Conservation (phyloP, 768 basidiomycete species). For the Zangia roseola region DNA sequence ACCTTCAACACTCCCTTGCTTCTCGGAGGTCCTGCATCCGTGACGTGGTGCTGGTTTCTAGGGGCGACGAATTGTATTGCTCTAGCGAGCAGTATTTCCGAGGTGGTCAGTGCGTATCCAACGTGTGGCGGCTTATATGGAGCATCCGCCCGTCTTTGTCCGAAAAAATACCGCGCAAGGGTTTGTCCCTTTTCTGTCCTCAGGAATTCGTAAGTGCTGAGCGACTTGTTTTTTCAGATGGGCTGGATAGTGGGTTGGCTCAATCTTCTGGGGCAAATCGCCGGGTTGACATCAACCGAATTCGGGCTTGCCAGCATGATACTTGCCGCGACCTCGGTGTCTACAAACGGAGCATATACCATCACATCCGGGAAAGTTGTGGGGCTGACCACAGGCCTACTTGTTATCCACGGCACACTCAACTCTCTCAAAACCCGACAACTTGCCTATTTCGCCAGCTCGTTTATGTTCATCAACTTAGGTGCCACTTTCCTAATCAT, state of each 20-base stretch:
- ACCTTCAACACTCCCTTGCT: conserved; percentile 39
- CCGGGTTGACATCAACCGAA: conserved; percentile 34
- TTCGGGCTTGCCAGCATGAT: conserved; percentile 38
- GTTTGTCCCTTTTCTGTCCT: conserved; percentile 32
- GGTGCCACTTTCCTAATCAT: conserved; percentile 42
- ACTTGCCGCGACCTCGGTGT: conserved; percentile 27
- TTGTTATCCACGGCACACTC: conserved; percentile 40
- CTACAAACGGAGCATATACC: conserved; percentile 31
- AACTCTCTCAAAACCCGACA: conserved; percentile 44
- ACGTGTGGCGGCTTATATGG: conserved; percentile 48
- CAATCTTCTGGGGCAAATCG: conserved; percentile 25
- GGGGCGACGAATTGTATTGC: conserved; percentile 29
- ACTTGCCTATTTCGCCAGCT: conserved; percentile 34
- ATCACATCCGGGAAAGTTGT: conserved; percentile 41
- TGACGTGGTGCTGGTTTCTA: conserved; percentile 38
- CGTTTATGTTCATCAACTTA: conserved; percentile 46
- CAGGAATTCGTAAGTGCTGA: background rate
- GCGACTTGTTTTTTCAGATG: conserved; percentile 11
- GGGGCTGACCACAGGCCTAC: conserved; percentile 40
- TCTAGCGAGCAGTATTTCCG: conserved; percentile 30
- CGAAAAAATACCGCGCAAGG: conserved; percentile 59
- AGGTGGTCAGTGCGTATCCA: conserved; percentile 33
- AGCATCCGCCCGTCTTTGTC: conserved; percentile 76
- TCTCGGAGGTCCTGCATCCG: conserved; percentile 36
- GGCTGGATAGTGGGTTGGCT: conserved; percentile 36